A percentile compares a stretch with the other conserved stretches of the same genome.
Conservation (phyloP, 2,329 filamentous ascomycete genomes). For the Thelonectria rubi region DNA sequence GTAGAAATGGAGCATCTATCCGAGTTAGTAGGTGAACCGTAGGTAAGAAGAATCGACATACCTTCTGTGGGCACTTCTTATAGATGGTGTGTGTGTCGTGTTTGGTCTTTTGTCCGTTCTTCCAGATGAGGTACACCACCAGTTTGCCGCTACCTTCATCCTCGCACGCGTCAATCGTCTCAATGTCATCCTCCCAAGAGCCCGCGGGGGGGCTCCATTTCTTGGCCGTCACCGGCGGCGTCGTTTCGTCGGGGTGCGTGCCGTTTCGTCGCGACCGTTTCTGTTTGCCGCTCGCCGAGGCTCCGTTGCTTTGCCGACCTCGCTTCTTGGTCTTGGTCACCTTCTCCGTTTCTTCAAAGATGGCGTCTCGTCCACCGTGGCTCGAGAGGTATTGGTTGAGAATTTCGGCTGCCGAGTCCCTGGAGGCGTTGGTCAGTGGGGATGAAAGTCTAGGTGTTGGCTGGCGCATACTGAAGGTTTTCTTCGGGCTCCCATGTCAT, state of each 20-base stretch:
- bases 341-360: constrained; percentile 61
- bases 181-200: constrained; percentile 79
- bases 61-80: constrained; percentile 81
- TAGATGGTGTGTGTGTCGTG: constrained; percentile 75
- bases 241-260: constrained; percentile 58
- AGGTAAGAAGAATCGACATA: constrained; percentile 45
- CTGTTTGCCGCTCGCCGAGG: constrained; percentile 44
- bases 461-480: constrained; percentile 56
- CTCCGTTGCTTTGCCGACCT: constrained; percentile 55
- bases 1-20: constrained; percentile 68
- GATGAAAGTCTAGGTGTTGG: background rate
- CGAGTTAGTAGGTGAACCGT: constrained; percentile 11
- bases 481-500: constrained; percentile 82
- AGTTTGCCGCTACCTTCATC: constrained; percentile 68
- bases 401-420: constrained; percentile 66
- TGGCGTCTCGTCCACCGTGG: constrained; percentile 70
- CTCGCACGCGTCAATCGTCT: constrained; percentile 76
- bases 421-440: constrained; percentile 40
- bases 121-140: constrained; percentile 78
- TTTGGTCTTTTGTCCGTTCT: constrained; percentile 76
- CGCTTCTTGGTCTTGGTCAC: constrained; percentile 67
- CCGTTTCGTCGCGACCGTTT: constrained; percentile 61
- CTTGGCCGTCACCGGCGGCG: constrained; percentile 57
- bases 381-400: constrained; percentile 70
- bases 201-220: constrained; percentile 75